phyloP scores from a whole-genome alignment of 129 eudicot species.

The Flaveria brownii region DNA sequence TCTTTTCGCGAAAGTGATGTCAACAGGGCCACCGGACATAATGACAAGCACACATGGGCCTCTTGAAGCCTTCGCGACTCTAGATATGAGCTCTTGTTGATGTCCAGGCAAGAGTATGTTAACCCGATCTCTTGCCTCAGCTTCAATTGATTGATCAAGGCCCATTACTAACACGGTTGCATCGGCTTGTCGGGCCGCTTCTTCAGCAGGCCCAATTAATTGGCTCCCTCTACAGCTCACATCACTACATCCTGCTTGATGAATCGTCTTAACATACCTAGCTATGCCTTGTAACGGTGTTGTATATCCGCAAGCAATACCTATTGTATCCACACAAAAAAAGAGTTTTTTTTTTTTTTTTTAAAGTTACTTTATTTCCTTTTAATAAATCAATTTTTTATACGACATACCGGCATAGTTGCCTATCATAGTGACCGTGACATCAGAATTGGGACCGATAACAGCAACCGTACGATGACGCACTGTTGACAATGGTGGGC shows the following conservation, averaged over 20 bases:
- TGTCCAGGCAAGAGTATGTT: conserved; percentile 75
- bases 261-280: conserved; percentile 79
- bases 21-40: conserved; percentile 91
- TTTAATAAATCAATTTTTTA: background rate
- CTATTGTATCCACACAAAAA: conserved; percentile 32
- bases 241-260: conserved; percentile 62
- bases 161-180: conserved; percentile 91
- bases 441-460: conserved; percentile 95
- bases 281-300: conserved; percentile 84
- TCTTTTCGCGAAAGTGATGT: conserved; percentile 64
- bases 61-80: conserved; percentile 73
- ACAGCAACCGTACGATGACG: conserved; percentile 73
- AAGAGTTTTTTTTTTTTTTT: no score
- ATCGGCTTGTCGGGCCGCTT: conserved; percentile 76
- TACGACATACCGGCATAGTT: conserved; percentile 76
- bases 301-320: conserved; percentile 79
- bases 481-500: conserved; percentile 65
- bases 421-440: conserved; percentile 87
- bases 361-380: background rate
- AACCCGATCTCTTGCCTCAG: conserved; percentile 65
- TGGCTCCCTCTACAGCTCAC: conserved; percentile 60
- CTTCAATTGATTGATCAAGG: conserved; percentile 82
- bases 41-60: conserved; percentile 76
- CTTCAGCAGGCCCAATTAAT: conserved; percentile 71
- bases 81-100: conserved; percentile 79